Conservation (phyloP, 495 filamentous ascomycete species). For the Staphylotrichum tortipilum region DNA sequence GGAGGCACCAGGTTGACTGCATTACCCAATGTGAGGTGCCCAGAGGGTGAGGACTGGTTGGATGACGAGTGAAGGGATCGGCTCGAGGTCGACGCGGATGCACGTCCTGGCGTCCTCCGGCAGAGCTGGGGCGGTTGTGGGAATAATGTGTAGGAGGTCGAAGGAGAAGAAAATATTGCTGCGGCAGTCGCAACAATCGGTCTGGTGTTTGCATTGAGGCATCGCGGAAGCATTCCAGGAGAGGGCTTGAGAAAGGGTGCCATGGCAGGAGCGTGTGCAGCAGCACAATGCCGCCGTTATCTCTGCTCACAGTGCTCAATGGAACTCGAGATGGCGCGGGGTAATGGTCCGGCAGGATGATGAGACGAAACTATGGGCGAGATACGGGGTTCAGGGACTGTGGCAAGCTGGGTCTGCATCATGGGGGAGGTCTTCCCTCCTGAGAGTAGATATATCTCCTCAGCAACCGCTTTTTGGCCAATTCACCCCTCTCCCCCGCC, state of each 20-base stretch:
- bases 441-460: constrained; percentile 1
- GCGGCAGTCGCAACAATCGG: not conserved
- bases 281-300: not conserved
- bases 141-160: not conserved
- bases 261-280: not conserved
- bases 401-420: not conserved
- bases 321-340: not conserved
- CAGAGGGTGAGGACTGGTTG: constrained; percentile 28
- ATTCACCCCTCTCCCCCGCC: not conserved
- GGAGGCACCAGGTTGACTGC: constrained; percentile 11
- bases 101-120: not conserved
- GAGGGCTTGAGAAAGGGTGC: constrained; percentile 3
- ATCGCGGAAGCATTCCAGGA: constrained; percentile 1
- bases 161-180: too few relatives aligned
- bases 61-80: constrained; percentile 34
- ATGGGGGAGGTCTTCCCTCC: not conserved
- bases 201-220: not conserved
- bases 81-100: constrained; percentile 8
- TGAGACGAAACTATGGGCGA: not conserved
- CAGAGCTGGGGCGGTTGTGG: not conserved
- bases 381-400: too few relatives aligned
- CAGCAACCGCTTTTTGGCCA: too few relatives aligned
- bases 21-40: constrained; percentile 19
- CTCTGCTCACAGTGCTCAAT: not conserved
- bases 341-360: too few relatives aligned